Evolutionary conservation across 2,329 filamentous ascomycete species (phyloP).

Genomic region (Trichoderma aggressivum): DNA sequence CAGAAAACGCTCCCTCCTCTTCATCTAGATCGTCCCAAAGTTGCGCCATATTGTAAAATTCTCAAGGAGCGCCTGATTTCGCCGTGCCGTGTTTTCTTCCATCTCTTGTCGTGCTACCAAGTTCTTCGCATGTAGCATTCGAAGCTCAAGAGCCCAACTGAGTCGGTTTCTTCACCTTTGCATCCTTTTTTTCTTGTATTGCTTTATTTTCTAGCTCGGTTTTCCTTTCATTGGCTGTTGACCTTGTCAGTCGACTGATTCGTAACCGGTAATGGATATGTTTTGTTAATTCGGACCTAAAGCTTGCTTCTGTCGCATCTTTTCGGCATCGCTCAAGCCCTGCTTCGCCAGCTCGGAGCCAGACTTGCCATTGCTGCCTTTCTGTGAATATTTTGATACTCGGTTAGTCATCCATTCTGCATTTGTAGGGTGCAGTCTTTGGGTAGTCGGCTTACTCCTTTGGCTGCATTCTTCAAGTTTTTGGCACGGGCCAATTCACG

Average conservation of each 20-base stretch:
- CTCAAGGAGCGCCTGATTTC: conserved; percentile 14
- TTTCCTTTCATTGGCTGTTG: background rate
- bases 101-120: background rate
- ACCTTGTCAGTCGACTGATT: background rate
- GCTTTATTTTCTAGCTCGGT: background rate
- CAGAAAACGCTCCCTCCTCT: background rate
- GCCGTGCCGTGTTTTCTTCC: background rate
- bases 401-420: too few relatives aligned
- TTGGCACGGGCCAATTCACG: conserved; percentile 90
- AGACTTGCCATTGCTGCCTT: background rate
- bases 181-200: background rate
- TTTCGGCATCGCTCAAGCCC: conserved; percentile 6
- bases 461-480: conserved; percentile 57
- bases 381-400: background rate
- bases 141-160: background rate
- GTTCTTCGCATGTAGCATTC: background rate
- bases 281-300: background rate
- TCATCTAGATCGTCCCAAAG: background rate
- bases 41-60: conserved; percentile 10
- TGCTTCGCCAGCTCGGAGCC: background rate
- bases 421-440: too few relatives aligned
- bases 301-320: conserved; percentile 6
- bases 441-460: background rate
- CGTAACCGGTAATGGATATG: background rate
- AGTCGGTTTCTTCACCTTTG: background rate